Conservation (phyloP, 805 yeast genomes). For the Saccharomycopsis schoenii region DNA sequence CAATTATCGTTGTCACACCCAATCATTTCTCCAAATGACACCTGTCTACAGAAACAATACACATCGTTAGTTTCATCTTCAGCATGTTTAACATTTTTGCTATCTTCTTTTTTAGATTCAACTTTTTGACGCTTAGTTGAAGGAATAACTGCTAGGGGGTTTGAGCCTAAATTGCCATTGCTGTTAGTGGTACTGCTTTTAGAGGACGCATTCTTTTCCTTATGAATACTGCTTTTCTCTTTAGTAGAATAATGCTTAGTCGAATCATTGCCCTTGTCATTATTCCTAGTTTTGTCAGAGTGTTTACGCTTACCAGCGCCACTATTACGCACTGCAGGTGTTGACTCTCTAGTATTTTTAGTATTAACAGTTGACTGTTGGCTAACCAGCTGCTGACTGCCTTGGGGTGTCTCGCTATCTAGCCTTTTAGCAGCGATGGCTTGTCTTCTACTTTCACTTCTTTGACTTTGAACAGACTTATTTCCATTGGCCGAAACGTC, state of each 20-base stretch:
- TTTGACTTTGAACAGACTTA: conserved; percentile 59
- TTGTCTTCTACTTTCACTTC: conserved; percentile 82
- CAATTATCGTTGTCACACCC: conserved; percentile 96
- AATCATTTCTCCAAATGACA: conserved; percentile 97
- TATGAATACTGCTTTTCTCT: neutral
- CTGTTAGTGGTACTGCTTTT: conserved; percentile 8
- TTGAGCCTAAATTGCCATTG: neutral
- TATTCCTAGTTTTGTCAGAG: neutral
- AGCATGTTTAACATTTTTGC: conserved; percentile 6
- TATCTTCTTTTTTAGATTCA: neutral
- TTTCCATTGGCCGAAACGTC: conserved; percentile 30
- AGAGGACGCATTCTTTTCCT: neutral
- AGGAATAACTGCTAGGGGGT: neutral
- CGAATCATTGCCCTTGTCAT: neutral
- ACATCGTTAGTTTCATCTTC: conserved; percentile 15
- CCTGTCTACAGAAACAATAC: conserved; percentile 86
- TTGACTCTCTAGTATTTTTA: neutral
- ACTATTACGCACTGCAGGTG: neutral
- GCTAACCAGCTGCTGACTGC: conserved; percentile 15
- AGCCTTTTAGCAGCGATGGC: conserved; percentile 74
- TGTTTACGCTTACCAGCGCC: neutral
- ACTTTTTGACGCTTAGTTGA: neutral
- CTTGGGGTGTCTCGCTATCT: conserved; percentile 37
- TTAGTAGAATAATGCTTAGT: neutral
- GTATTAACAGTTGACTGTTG: neutral